Conservation (phyloP, 345 rosid genomes). For the Syzygium aqueum region DNA sequence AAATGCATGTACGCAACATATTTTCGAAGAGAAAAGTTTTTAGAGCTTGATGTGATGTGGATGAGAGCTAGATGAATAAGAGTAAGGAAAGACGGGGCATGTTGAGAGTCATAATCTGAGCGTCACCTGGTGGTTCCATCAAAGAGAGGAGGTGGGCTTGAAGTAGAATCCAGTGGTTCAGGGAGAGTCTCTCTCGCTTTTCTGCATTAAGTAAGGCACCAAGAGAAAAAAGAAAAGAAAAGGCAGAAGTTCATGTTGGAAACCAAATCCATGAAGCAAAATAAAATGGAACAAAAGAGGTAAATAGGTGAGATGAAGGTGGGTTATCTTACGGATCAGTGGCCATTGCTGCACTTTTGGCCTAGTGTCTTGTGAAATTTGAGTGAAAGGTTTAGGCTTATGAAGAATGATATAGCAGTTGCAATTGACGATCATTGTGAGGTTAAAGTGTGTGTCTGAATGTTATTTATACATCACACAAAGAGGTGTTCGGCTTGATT, state of each 20-base stretch:
- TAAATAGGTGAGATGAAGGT: neutral
- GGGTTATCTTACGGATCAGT: neutral
- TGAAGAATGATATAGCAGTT: neutral
- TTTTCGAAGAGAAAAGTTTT: neutral
- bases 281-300: neutral
- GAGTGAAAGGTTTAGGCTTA: neutral
- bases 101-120: neutral
- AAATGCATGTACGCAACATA: neutral
- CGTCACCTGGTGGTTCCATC: slow-evolving; percentile 68
- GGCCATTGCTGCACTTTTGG: neutral
- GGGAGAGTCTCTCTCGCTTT: slow-evolving; percentile 31
- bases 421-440: neutral
- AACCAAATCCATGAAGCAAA: neutral
- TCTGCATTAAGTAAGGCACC: neutral
- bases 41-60: neutral
- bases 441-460: neutral
- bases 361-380: neutral
- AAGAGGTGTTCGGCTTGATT: neutral
- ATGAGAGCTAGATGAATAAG: neutral
- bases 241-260: neutral
- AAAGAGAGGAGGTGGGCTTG: slow-evolving; percentile 59
- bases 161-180: slow-evolving; percentile 35
- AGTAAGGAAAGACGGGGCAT: neutral
- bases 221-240: neutral
- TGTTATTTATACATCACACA: neutral